Evolutionary conservation across 139 green algal species (phyloP).

Genomic region (Mychonastes homosphaera): DNA sequence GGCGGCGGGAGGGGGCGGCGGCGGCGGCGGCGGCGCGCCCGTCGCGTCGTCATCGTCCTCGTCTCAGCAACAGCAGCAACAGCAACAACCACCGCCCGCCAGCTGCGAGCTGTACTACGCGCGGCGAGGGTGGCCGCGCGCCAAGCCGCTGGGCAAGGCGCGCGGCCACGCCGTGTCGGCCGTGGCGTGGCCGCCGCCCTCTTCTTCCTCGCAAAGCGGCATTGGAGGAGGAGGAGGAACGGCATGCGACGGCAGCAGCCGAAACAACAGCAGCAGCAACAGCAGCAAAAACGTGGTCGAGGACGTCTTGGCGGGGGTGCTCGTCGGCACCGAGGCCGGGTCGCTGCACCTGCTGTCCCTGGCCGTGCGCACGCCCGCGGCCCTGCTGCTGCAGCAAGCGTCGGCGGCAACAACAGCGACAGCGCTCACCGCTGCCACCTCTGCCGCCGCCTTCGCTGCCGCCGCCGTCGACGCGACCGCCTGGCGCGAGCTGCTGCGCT

Average conservation of each 20-base stretch:
- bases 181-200: constrained; percentile 39
- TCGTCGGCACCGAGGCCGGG: constrained; percentile 54
- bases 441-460: no score
- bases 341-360: constrained; percentile 37
- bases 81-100: no score
- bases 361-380: constrained; percentile 26
- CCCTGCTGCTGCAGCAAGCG: constrained; percentile 33
- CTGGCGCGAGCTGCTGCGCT: no score
- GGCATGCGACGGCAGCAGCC: constrained; percentile 3
- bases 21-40: no score
- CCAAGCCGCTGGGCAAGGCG: constrained; percentile 37
- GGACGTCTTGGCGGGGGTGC: no score
- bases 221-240: constrained; percentile 1
- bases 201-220: constrained; percentile 1
- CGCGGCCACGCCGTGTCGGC: constrained; percentile 36
- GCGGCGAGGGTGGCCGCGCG: constrained; percentile 36
- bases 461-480: no score
- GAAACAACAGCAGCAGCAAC: not conserved
- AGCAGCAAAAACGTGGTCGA: no score
- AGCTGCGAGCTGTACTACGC: constrained; percentile 38
- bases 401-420: no score
- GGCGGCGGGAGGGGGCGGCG: not conserved
- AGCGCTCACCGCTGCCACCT: no score
- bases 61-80: no score
- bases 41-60: no score